These are phyloP conservation scores for Wickerhamomyces ciferrii DNA, from an alignment of 805 yeast genomes.

Conservation along the genomic window DNA sequence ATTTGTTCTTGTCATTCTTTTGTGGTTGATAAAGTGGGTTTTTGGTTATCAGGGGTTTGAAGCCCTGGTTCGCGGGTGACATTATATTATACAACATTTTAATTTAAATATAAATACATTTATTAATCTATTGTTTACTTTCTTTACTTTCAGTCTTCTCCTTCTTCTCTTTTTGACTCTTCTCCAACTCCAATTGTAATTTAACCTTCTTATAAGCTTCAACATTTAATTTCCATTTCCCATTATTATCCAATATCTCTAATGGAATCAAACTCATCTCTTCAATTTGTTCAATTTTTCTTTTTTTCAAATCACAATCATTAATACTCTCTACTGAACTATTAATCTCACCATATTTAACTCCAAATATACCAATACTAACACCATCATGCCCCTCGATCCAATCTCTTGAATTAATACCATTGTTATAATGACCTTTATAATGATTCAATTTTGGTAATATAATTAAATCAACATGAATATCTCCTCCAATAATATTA, in stretches of 20 bases:
- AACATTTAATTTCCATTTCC: conserved; percentile 16
- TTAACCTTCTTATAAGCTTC: conserved; percentile 17
- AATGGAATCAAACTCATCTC: background rate
- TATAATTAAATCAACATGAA: conserved; percentile 33
- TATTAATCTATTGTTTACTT: too few relatives aligned
- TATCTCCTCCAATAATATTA: conserved; percentile 26
- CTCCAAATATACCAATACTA: conserved; percentile 54
- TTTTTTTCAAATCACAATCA: conserved; percentile 11
- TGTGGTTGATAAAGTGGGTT: background rate
- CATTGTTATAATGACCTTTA: conserved; percentile 60
- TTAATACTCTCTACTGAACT: conserved; percentile 19
- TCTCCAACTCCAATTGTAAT: conserved; percentile 7
- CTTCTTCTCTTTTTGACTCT: conserved; percentile 1
- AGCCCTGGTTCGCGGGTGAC: background rate
- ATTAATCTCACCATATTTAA: conserved; percentile 25
- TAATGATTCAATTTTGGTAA: conserved; percentile 69
- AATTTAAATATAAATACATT: too few relatives aligned
- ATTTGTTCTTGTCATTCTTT: background rate
- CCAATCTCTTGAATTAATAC: conserved; percentile 78
- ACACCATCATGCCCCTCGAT: conserved; percentile 69
- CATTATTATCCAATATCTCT: conserved; percentile 4
- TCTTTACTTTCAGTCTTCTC: background rate
- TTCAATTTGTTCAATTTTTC: conserved; percentile 17
- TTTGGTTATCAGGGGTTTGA: background rate
- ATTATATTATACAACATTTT: too few relatives aligned